Evolutionary conservation across 306 rosid genomes (phyloP).

Genomic region (Rosa multiflora): DNA sequence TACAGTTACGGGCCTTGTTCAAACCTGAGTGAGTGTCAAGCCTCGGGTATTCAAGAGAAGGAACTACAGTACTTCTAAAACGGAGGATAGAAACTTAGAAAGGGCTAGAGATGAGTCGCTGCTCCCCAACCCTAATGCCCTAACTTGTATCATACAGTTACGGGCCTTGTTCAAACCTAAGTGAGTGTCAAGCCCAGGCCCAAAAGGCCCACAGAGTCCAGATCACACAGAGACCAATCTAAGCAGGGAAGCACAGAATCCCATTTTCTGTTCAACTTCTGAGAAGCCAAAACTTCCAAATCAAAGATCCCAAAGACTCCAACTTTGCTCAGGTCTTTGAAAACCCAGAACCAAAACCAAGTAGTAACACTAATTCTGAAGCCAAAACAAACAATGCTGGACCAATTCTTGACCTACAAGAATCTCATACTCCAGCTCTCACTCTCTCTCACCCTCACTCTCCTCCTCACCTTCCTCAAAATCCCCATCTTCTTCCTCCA

Average conservation of each 20-base stretch:
- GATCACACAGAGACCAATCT: not conserved
- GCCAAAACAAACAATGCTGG: conserved; percentile 30
- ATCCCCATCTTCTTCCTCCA: conserved; percentile 67
- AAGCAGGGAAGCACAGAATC: not conserved
- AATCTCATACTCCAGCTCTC: conserved; percentile 57
- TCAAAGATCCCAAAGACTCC: not conserved
- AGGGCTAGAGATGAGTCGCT: no score
- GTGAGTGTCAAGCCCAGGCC: not conserved
- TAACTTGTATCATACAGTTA: no score
- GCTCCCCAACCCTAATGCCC: no score
- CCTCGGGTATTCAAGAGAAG: no score
- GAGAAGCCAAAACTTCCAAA: not conserved
- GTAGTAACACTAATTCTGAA: no score
- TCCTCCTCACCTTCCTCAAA: conserved; percentile 55
- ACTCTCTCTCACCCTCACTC: conserved; percentile 48
- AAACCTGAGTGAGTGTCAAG: not conserved
- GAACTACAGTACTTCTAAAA: no score
- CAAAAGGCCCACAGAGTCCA: not conserved
- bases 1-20: no score
- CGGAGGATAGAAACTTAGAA: no score
- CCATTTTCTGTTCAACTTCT: not conserved
- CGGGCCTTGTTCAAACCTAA: no score
- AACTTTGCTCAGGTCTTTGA: not conserved
- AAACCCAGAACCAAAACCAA: not conserved
- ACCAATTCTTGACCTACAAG: conserved; percentile 50